Evolutionary conservation across 768 basidiomycete species (phyloP).

Genomic region (Russula vinacea): DNA sequence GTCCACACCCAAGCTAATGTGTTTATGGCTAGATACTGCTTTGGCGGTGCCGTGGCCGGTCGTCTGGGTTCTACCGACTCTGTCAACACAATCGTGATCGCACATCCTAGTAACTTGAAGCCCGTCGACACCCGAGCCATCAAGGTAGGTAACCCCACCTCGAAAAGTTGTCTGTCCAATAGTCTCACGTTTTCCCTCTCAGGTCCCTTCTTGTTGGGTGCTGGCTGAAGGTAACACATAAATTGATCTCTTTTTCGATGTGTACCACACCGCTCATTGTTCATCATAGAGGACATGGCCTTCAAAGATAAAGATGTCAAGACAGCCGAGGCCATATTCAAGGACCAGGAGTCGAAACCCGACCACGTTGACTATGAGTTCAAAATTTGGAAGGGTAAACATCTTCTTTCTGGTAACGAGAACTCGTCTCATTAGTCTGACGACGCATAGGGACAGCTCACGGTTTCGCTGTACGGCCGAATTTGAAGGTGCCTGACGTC

Average conservation of each 20-base stretch:
- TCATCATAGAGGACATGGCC: constrained; percentile 36
- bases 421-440: constrained; percentile 15
- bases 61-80: constrained; percentile 36
- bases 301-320: constrained; percentile 35
- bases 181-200: constrained; percentile 26
- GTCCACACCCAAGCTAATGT: not conserved
- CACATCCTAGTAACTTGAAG: constrained; percentile 41
- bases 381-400: constrained; percentile 38
- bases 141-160: constrained; percentile 29
- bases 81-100: constrained; percentile 41
- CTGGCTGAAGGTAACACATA: constrained; percentile 40
- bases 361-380: constrained; percentile 39
- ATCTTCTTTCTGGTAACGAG: not conserved
- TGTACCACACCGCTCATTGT: not conserved
- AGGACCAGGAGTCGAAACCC: constrained; percentile 34
- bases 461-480: constrained; percentile 50
- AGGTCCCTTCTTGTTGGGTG: constrained; percentile 35
- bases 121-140: constrained; percentile 39
- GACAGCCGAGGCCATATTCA: constrained; percentile 36
- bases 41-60: constrained; percentile 38
- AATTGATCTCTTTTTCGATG: not conserved
- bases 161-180: constrained; percentile 7
- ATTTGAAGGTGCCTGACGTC: constrained; percentile 43
- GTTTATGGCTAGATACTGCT: constrained; percentile 38
- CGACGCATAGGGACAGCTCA: constrained; percentile 43